Evolutionary conservation across 75 land plant genomes (phyloP), one percentile per base, ranked within the genome.

Genomic region (Adiantum capillusveneris): DNA sequence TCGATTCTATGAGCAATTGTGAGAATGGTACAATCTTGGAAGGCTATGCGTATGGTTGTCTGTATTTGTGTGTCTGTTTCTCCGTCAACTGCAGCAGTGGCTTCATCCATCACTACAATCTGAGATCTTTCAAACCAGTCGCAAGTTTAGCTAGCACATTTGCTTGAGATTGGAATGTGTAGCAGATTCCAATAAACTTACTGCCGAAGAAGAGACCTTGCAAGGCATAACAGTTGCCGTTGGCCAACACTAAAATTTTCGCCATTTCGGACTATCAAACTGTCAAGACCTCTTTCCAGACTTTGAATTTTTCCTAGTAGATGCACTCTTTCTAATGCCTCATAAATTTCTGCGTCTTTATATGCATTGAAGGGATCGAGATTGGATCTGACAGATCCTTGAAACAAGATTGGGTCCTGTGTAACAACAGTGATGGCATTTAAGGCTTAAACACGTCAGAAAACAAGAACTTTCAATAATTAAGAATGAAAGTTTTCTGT

Each of bases 221-320:
- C 75, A 13, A 72, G 56, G 31, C 70, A 65, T 5, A 72, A 45
- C 13, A 72, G 64, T 25, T 72, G 75, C 18, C 75, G 60, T 30
- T 72, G 62, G 11, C 75, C 75, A 53, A 72, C 69, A 53, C 75
- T 72, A 29, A 65, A 72, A 43, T 72, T 72, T 18, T 66, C 68
- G 21, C 75, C 75, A 66, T 72, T 66, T 43, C 66, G 71, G 20
- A 56, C 55, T 7, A 72, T 63, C 26, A 21, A 22, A 31, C 74
- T 64, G 16, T 64, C 61, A 21, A 71, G 25, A 19, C 74, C 74
- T 43, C 19, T 55, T n/a, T 55, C 66, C 22, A 69, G 13, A 49
- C 50, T 45, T 29, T 58, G 44, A 20, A 71, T 63, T 53, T 71
- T 64, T 28, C 46, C 67, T 49, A 49, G 42, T 16, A 71, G 45